phyloP scores from a whole-genome alignment of 2,329 filamentous ascomycete species.

The Trichoderma sp. region DNA sequence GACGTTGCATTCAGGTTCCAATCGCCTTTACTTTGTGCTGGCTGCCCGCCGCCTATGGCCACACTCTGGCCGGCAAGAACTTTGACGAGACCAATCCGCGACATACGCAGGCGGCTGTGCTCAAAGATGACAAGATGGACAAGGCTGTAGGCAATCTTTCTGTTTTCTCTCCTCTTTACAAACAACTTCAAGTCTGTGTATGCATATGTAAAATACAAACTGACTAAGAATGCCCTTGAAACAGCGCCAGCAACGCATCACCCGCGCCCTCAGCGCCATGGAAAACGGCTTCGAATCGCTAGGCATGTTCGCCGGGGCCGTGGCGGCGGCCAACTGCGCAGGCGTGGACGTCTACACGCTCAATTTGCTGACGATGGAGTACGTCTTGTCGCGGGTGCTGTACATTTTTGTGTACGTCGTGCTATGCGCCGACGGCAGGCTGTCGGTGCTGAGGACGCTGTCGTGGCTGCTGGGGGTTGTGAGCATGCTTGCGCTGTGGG shows the following conservation, averaged over 20 bases:
- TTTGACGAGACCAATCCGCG: slow-evolving; percentile 46
- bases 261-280: slow-evolving; percentile 54
- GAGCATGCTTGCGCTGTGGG: slow-evolving; percentile 42
- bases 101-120: slow-evolving; percentile 35
- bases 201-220: too few species aligned
- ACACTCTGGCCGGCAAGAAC: slow-evolving; percentile 34
- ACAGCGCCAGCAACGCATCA: slow-evolving; percentile 55
- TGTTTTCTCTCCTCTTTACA: too few species aligned
- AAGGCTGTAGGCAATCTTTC: slow-evolving; percentile 31
- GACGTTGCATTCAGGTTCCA: slow-evolving; percentile 40
- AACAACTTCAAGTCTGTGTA: too few species aligned
- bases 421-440: slow-evolving; percentile 44
- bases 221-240: not conserved
- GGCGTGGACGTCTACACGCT: slow-evolving; percentile 41
- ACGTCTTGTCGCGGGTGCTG: slow-evolving; percentile 42
- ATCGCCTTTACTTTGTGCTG: slow-evolving; percentile 41
- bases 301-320: slow-evolving; percentile 45
- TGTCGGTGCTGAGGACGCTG: slow-evolving; percentile 42
- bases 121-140: slow-evolving; percentile 38
- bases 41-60: slow-evolving; percentile 41
- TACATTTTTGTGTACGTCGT: slow-evolving; percentile 49
- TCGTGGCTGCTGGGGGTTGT: slow-evolving; percentile 42
- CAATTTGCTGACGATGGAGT: slow-evolving; percentile 45
- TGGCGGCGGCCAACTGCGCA: slow-evolving; percentile 50
- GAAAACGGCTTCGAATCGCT: slow-evolving; percentile 49